Conservation (phyloP, 768 basidiomycete species). For the Suillus cothurnatus region DNA sequence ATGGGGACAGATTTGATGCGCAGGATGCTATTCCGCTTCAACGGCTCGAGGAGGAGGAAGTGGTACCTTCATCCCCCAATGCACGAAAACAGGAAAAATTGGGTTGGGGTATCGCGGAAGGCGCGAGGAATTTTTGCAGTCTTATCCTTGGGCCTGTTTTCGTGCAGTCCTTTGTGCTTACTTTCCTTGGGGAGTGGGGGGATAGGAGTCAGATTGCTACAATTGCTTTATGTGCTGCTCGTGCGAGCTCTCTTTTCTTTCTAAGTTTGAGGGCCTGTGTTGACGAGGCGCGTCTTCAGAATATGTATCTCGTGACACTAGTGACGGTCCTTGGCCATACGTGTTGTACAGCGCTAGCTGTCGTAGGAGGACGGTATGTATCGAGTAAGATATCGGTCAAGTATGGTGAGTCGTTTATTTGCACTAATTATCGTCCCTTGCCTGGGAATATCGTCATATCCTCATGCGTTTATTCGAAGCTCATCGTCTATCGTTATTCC, state of each 20-base stretch:
- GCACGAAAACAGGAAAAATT: neutral
- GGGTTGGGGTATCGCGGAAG: slow-evolving; percentile 44
- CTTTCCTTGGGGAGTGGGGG: too few relatives aligned
- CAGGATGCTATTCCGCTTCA: slow-evolving; percentile 67
- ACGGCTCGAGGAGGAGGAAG: slow-evolving; percentile 72
- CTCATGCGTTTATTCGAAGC: slow-evolving; percentile 38
- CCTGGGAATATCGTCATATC: slow-evolving; percentile 69
- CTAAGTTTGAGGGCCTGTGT: too few relatives aligned
- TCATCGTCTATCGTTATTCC: slow-evolving; percentile 79
- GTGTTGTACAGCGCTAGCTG: slow-evolving; percentile 85
- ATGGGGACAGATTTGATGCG: slow-evolving; percentile 68
- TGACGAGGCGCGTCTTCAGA: too few relatives aligned
- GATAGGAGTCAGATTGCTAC: too few relatives aligned
- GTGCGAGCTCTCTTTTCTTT: too few relatives aligned
- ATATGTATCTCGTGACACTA: too few relatives aligned
- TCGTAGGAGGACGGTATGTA: slow-evolving; percentile 92
- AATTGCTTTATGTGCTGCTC: too few relatives aligned
- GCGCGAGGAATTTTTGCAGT: slow-evolving; percentile 83
- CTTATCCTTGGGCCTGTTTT: too few relatives aligned
- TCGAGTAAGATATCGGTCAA: slow-evolving; percentile 97
- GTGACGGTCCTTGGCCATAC: too few relatives aligned
- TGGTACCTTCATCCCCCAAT: slow-evolving; percentile 16
- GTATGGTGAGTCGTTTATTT: neutral
- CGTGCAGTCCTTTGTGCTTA: too few relatives aligned
- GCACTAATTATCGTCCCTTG: neutral